Evolutionary conservation across 2,329 filamentous ascomycete genomes (phyloP).

Genomic region (Cryoendolithus antarcticus): DNA sequence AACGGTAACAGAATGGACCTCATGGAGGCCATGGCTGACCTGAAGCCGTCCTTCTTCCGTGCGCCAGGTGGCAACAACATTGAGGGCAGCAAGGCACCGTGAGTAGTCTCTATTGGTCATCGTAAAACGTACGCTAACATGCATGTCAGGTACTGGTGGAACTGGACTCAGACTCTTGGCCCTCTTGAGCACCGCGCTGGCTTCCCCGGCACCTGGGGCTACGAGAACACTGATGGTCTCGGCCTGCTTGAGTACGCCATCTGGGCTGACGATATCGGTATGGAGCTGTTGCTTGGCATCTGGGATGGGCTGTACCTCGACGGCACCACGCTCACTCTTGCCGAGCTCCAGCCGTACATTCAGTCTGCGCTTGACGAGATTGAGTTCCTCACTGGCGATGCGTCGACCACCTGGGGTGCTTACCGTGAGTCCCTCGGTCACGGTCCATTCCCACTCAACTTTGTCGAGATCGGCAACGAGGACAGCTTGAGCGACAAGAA

Average conservation of each 20-base stretch:
- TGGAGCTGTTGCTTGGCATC: constrained; percentile 45
- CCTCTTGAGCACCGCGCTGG: constrained; percentile 43
- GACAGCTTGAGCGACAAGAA: constrained; percentile 45
- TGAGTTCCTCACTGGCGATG: constrained; percentile 48
- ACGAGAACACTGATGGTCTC: constrained; percentile 50
- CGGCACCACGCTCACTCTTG: constrained; percentile 34
- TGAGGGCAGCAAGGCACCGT: constrained; percentile 26
- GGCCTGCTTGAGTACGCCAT: constrained; percentile 52
- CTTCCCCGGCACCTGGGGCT: constrained; percentile 44
- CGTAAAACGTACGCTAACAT: too few species aligned
- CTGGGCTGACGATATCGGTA: constrained; percentile 42
- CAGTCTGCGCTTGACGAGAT: constrained; percentile 51
- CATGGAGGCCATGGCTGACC: too few species aligned
- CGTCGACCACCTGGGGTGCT: constrained; percentile 43
- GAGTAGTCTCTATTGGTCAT: background rate
- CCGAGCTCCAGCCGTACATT: constrained; percentile 36
- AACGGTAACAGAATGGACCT: too few species aligned
- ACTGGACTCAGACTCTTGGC: constrained; percentile 42
- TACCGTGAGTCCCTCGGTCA: constrained; percentile 50
- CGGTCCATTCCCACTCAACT: constrained; percentile 47
- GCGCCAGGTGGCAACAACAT: constrained; percentile 52
- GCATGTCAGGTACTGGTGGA: constrained; percentile 29
- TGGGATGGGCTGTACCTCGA: constrained; percentile 46
- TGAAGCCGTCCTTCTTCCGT: constrained; percentile 36
- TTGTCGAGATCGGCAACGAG: constrained; percentile 57